phyloP scores from a whole-genome alignment of 768 basidiomycete species.

The Mycena alexandri region DNA sequence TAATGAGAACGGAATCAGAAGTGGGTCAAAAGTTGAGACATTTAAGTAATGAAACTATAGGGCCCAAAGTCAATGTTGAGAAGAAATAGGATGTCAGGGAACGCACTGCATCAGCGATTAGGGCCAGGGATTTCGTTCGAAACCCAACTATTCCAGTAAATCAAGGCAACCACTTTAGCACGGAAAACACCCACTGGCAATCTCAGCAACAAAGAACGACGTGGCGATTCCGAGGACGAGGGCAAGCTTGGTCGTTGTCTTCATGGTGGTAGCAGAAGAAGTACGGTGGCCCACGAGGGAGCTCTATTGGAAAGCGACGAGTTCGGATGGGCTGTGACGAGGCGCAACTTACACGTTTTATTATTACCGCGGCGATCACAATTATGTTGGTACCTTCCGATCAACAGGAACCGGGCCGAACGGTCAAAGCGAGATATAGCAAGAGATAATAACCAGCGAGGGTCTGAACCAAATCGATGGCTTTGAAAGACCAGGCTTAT shows the following conservation, averaged over 20 bases:
- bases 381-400: no score
- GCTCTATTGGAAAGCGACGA: not conserved
- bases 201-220: constrained; percentile 64
- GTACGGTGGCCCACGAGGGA: not conserved
- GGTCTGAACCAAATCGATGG: no score
- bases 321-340: not conserved
- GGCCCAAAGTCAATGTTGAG: constrained; percentile 10
- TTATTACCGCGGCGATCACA: not conserved
- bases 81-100: constrained; percentile 4
- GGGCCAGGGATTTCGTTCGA: constrained; percentile 65
- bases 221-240: constrained; percentile 61
- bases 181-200: constrained; percentile 51
- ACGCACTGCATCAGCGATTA: constrained; percentile 70
- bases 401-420: not conserved
- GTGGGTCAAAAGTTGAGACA: constrained; percentile 43
- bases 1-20: constrained; percentile 27
- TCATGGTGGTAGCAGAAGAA: constrained; percentile 47
- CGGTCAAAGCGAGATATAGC: constrained; percentile 2
- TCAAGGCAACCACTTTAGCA: not conserved
- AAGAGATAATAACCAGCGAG: not conserved
- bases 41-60: constrained; percentile 68
- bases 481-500: no score
- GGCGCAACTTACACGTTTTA: not conserved
- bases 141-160: constrained; percentile 58
- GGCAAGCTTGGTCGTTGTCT: constrained; percentile 61